Base-by-base conservation (phyloP, 176 grass and related monocot genomes). In the Metroxylon sagu region DNA sequence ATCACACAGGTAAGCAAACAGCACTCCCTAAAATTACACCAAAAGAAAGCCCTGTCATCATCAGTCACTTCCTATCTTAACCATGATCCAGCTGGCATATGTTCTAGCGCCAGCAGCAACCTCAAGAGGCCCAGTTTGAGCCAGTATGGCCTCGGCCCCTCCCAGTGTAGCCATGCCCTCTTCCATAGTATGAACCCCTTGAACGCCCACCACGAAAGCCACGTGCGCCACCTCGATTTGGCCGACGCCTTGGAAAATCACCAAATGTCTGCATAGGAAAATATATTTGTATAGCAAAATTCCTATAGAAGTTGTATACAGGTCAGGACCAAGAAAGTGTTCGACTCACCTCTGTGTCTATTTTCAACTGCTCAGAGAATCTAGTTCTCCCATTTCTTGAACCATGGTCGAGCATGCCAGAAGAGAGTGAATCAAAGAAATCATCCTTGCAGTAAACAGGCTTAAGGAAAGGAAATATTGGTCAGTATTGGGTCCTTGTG, bases 361-460 rank as follows among this genome's bases (percentile, higher is more conserved):
- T 77, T 79, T 91, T 91, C 69, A 89, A 50, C 70, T 88, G 87
- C 76, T 91, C 81, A 0, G 84, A 91, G 54, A 88, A 97, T 70
- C 66, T 97, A 31, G 89, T 64, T 64, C 93, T 83, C 66, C 84
- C 93, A 78, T 77, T 82, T 21, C 76, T 64, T 19, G 49, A 59
- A 54, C 82, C 88, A 66, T 80, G 77, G 56, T 80, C 78, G 58
- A 85, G 80, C 54, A 84, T 85, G 64, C 74, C 78, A 76, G 72
- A 85, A 21, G 93, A 97, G 26, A 97, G 83, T 59, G 93, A 80
- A 85, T 97, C 87, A 19, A 97, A 97, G 75, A 97, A 97, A 35
- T 97, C 87, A 29, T 97, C 87, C 69, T 97, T 97, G 16, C 85
- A 78, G 83, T 88, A 91, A 19, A 91, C 79, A 80, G 76, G 60